Percentiles rank a stretch among this genome's conserved stretches.
Conservation (phyloP, 1,139 yeast genomes). For the Suhomyces anneliseae region DNA sequence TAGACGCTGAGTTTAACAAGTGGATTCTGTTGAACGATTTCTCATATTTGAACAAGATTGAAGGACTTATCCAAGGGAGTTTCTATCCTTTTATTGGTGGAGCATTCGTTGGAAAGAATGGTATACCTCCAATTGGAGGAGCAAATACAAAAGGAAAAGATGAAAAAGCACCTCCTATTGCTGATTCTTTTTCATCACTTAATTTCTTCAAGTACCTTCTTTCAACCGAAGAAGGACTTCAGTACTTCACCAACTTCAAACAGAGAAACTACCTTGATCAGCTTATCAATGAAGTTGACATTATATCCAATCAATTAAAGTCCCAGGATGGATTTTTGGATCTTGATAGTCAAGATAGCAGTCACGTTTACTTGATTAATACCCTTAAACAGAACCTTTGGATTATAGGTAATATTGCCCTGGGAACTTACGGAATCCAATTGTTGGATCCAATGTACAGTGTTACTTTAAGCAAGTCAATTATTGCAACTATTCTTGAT, state of each 20-base stretch:
- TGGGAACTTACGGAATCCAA: constrained; percentile 65
- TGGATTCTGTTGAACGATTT: constrained; percentile 27
- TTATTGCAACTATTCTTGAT: constrained; percentile 51
- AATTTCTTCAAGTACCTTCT: constrained; percentile 82
- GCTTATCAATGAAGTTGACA: constrained; percentile 25
- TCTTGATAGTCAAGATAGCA: constrained; percentile 5
- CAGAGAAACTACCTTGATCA: constrained; percentile 29
- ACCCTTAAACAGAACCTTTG: constrained; percentile 75
- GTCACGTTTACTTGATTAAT: constrained; percentile 14
- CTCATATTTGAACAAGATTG: constrained; percentile 26
- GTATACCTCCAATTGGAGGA: not conserved
- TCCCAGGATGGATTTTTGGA: constrained; percentile 14
- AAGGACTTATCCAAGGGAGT: constrained; percentile 20
- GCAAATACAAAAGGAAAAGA: not conserved
- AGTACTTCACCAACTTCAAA: constrained; percentile 29
- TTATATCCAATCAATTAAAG: constrained; percentile 16
- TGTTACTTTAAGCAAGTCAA: constrained; percentile 46
- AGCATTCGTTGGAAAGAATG: not conserved
- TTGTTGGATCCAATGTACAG: constrained; percentile 60
- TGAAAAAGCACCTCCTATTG: not conserved
- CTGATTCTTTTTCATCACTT: constrained; percentile 3
- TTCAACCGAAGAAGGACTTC: constrained; percentile 77
- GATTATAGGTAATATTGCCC: constrained; percentile 84
- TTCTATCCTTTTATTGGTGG: constrained; percentile 27
- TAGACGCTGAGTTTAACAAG: constrained; percentile 32